Percentiles rank a stretch among this genome's conserved stretches.
Conservation (phyloP, 1,284 basidiomycete species). For the Ceratobasidium sp. region DNA sequence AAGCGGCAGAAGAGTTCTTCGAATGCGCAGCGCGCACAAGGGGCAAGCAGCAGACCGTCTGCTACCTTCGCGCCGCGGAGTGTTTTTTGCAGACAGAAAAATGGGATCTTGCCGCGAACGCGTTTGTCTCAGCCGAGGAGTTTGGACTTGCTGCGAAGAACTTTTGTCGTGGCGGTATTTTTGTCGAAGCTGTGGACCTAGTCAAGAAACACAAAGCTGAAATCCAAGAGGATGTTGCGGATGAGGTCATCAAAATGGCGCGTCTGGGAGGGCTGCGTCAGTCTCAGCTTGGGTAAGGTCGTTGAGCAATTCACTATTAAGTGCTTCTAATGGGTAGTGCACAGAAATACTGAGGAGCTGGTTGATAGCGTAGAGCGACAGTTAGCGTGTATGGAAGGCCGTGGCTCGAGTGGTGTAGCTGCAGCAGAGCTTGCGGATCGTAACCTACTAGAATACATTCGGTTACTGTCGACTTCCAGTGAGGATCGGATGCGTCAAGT, state of each 20-base stretch:
- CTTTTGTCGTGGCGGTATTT: slow-evolving; percentile 62
- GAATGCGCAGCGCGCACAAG: not conserved
- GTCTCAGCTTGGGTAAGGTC: slow-evolving; percentile 60
- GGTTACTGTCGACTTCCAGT: not conserved
- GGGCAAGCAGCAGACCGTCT: slow-evolving; percentile 18
- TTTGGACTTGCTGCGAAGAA: slow-evolving; percentile 60
- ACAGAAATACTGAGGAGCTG: slow-evolving; percentile 58
- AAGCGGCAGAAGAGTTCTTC: slow-evolving; percentile 57
- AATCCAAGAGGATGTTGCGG: slow-evolving; percentile 59
- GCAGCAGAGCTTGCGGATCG: slow-evolving; percentile 63
- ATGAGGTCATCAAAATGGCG: slow-evolving; percentile 61
- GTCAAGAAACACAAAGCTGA: slow-evolving; percentile 53
- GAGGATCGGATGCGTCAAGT: slow-evolving; percentile 54
- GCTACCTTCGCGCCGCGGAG: slow-evolving; percentile 59
- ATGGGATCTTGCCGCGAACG: slow-evolving; percentile 58
- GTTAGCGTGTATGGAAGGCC: slow-evolving; percentile 68
- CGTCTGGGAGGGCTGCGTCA: slow-evolving; percentile 64
- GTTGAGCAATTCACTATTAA: too few species aligned
- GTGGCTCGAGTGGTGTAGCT: slow-evolving; percentile 64
- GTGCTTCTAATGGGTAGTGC: slow-evolving; percentile 8
- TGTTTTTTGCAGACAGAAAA: slow-evolving; percentile 60
- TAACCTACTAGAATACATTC: slow-evolving; percentile 49
- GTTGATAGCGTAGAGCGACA: slow-evolving; percentile 60
- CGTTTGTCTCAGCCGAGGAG: slow-evolving; percentile 56
- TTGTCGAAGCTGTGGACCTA: slow-evolving; percentile 65